Evolutionary conservation across 1,284 basidiomycete species (phyloP), one percentile per base, ranked within the genome.

Genomic region (Pseudozyma tsukubaensis): DNA sequence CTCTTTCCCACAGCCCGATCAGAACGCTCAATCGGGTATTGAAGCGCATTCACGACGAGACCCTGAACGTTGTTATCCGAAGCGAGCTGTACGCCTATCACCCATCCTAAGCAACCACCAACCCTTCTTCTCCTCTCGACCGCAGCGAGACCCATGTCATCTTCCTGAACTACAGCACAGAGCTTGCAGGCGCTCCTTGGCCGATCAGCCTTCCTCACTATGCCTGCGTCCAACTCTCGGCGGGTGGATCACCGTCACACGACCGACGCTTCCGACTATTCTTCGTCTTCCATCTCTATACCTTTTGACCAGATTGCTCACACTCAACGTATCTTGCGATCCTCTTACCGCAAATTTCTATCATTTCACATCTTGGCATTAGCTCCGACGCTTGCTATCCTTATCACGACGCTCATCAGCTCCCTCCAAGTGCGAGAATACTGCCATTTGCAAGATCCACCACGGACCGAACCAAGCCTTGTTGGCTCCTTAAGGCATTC

Each of bases 321-420:
- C 10, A 60, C 64, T 11, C 37, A 49, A 49, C 59, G 57, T 11
- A 21, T 48, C 18, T 45, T 72, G 32, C 64, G 51, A 6, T 50
- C 70, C 2, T 73, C 71, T 0, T 70, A 74, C 16, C 62, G 59
- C 16, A 36, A 39, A 11, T 70, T 74, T 50, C 59, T 66, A 50
- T 63, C 54, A 36, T 56, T 45, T 11, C 66, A 74, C 14, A 45
- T 53, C 13, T 21, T 70, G 0, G 55, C 72, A 5, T 56, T 74
- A 8, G 16, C 70, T 1, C 72, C 72, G 4, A 70, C 72, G 5
- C 43, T 66, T 11, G 35, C 47, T 0, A 53, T 66, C 44, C 43
- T 74, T n/a, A 13, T 60, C 9, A 44, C 52, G 6, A 50, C 59
- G 9, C 57, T 74, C 8, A 19, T 50, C n/a, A 66, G 53, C 13